A percentile compares a stretch with the other conserved stretches of the same genome.
Conservation (phyloP, 345 rosid species). For the Citrus hindsii region DNA sequence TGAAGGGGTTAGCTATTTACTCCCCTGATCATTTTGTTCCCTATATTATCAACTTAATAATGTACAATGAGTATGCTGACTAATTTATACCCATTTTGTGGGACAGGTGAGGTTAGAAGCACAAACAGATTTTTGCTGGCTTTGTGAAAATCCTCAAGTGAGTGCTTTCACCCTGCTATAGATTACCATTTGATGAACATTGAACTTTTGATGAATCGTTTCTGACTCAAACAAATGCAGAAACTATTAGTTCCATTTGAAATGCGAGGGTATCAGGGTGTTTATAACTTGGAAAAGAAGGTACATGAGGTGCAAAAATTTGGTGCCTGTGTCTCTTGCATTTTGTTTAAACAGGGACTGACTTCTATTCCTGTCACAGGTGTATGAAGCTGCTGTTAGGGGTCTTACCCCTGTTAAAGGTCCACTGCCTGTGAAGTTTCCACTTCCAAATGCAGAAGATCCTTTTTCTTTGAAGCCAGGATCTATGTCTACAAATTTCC, state of each 20-base stretch:
- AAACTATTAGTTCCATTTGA: slow-evolving; percentile 84
- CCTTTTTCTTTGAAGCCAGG: slow-evolving; percentile 79
- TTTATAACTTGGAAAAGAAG: slow-evolving; percentile 94
- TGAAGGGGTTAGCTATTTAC: slow-evolving; percentile 42
- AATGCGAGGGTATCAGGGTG: slow-evolving; percentile 88
- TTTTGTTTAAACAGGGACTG: neutral
- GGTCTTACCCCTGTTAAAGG: slow-evolving; percentile 58
- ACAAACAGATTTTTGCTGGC: slow-evolving; percentile 87
- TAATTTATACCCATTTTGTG: slow-evolving; percentile 4
- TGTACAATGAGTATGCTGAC: neutral
- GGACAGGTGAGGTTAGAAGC: slow-evolving; percentile 86
- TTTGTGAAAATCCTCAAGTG: slow-evolving; percentile 89
- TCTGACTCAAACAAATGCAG: slow-evolving; percentile 27
- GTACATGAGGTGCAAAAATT: slow-evolving; percentile 25
- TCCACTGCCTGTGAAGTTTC: slow-evolving; percentile 61
- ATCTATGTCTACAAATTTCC: slow-evolving; percentile 31
- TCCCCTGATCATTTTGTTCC: neutral
- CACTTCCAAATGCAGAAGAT: slow-evolving; percentile 65
- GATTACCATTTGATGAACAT: neutral
- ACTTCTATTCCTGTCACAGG: slow-evolving; percentile 29
- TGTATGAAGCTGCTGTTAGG: slow-evolving; percentile 69
- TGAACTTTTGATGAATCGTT: neutral
- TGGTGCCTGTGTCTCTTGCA: neutral
- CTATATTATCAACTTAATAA: neutral
- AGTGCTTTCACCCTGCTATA: slow-evolving; percentile 5